Base-by-base conservation (phyloP, 148 eudicot species). In the Beta vulgaris region DNA sequence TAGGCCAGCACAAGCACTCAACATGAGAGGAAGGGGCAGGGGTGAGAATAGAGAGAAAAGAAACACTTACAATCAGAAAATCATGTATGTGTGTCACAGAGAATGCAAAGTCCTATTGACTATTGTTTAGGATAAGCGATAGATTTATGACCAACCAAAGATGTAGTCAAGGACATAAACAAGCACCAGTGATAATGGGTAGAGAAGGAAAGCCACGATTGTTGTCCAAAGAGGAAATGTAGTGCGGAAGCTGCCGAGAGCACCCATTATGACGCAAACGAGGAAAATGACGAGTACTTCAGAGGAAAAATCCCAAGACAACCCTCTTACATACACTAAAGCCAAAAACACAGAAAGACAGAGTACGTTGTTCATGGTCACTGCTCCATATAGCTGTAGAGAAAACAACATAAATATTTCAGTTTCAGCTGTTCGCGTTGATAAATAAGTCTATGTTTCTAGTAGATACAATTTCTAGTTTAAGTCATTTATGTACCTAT, bases 261-360 rank as follows among this genome's bases (percentile, higher is more conserved):
- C 82, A 19, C 92, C 96, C 89, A 94, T 91, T 76, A 90, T 82
- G 28, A 91, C 1, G 77, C 97, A 91, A 21, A 94, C 98, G 1
- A 94, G 73, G 68, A 94, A 72, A 46, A 92, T 94, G 54, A 94
- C 87, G 39, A 94, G 87, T 21, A 94, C 98, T 81, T 94, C 98
- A 0, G 98, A 85, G 26, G 98, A 94, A 86, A 94, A 94, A 74
- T 94, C 87, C 98, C 97, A 94, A 12, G 81, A 77, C 85, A 92
- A 78, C n/a, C 89, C 98, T 69, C 97, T 77, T n/a, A 79, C 74
- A 32, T 90, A 92, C 55, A 92, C 97, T 21, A 94, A 77, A 16
- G 91, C 96, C 69, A 94, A 76, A 84, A 94, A 94, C n/a, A 92
- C 93, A 0, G 98, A 86, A 15, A 94, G 88, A 77, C 96, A 90